Conservation (phyloP, 2,329 filamentous ascomycete species). For the Capronia americana region DNA sequence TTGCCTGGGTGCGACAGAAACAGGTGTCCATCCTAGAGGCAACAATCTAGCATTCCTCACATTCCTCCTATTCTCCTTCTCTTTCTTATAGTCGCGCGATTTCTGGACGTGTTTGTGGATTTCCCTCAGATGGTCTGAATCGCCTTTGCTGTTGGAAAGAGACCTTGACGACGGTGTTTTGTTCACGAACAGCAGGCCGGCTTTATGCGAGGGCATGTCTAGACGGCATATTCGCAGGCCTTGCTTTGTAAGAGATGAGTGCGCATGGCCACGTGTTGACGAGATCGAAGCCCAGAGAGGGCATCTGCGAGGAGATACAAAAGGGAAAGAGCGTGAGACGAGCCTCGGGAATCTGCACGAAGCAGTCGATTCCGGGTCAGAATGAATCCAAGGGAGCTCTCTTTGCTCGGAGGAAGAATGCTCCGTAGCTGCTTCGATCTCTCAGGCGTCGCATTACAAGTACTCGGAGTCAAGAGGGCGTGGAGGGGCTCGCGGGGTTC, state of each 20-base stretch:
- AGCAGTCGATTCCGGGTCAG: no score
- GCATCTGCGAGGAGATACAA: conserved; percentile 4
- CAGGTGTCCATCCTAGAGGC: conserved; percentile 25
- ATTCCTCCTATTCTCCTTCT: conserved; percentile 21
- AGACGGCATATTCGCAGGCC: conserved; percentile 13
- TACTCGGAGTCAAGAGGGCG: no score
- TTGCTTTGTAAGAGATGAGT: conserved; percentile 20
- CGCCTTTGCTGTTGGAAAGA: conserved; percentile 31
- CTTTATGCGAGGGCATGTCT: conserved; percentile 25
- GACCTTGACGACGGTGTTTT: conserved; percentile 29
- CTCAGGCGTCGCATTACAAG: no score
- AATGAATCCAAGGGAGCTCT: no score
- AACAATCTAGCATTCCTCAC: conserved; percentile 22
- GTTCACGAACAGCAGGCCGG: conserved; percentile 31
- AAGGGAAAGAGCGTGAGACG: not conserved
- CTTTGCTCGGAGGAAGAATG: no score
- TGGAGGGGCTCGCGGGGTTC: no score
- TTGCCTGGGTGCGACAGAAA: conserved; percentile 11
- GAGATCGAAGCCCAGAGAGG: conserved; percentile 4
- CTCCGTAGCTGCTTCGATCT: no score
- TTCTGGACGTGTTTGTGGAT: conserved; percentile 33
- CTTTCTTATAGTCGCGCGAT: conserved; percentile 28
- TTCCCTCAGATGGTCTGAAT: conserved; percentile 20
- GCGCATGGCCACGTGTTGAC: conserved; percentile 21
- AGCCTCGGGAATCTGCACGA: not conserved